Evolutionary conservation across 768 basidiomycete genomes (phyloP).

Genomic region (Tylopilus vinaceipallidus): DNA sequence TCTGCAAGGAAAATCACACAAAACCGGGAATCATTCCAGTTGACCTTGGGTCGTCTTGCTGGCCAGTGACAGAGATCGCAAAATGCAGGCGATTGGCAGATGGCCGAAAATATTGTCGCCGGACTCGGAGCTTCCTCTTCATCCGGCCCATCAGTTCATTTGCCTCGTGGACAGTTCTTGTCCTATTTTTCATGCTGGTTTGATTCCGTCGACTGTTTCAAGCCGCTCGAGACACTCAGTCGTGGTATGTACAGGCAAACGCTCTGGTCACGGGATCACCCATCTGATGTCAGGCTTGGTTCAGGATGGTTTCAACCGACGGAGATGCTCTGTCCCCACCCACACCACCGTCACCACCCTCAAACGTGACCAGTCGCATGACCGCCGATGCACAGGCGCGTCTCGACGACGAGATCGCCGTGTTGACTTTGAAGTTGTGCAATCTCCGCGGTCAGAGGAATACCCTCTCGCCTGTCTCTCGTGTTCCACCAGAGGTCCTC

Average conservation of each 20-base stretch:
- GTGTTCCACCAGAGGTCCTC: conserved; percentile 24
- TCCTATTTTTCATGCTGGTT: background rate
- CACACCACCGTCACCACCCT: background rate
- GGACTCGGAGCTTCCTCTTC: too few relatives aligned
- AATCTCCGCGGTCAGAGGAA: conserved; percentile 19
- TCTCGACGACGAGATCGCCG: conserved; percentile 20
- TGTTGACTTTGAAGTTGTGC: conserved; percentile 11
- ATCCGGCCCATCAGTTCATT: too few relatives aligned
- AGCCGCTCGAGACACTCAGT: background rate
- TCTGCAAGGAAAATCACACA: too few relatives aligned
- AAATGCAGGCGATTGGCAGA: too few relatives aligned
- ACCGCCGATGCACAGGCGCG: background rate
- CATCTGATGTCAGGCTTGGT: background rate
- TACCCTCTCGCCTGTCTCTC: conserved; percentile 14
- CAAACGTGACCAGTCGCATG: background rate
- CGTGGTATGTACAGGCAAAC: background rate
- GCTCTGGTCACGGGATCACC: too few relatives aligned
- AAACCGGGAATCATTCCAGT: too few relatives aligned
- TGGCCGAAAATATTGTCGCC: too few relatives aligned
- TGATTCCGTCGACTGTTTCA: background rate
- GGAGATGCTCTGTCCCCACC: background rate
- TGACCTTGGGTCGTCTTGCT: too few relatives aligned
- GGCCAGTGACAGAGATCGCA: too few relatives aligned
- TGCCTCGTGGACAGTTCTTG: too few relatives aligned
- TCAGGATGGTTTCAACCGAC: background rate